Evolutionary conservation across 2,329 filamentous ascomycete genomes (phyloP).

Genomic region (Fusarium setosum): DNA sequence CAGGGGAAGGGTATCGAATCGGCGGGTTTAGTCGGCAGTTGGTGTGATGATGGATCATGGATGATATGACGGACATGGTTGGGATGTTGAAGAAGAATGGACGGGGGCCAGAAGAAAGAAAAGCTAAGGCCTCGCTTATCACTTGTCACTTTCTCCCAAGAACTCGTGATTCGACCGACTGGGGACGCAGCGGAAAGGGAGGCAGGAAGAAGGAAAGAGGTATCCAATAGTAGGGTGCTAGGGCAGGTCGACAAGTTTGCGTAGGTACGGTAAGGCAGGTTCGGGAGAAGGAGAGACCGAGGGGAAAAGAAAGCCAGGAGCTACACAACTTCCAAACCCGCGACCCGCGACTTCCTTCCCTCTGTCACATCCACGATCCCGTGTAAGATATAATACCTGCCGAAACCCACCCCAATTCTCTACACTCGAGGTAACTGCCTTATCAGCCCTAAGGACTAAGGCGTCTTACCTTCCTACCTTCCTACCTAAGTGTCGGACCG

Average conservation of each 20-base stretch:
- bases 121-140: constrained; percentile 26
- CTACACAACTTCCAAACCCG: constrained; percentile 3
- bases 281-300: constrained; percentile 14
- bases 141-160: constrained; percentile 29
- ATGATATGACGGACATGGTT: constrained; percentile 21
- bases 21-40: constrained; percentile 29
- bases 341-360: constrained; percentile 16
- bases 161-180: constrained; percentile 14
- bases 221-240: constrained; percentile 8
- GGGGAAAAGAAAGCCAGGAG: constrained; percentile 10
- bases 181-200: constrained; percentile 13
- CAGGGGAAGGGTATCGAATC: constrained; percentile 37
- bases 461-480: background rate
- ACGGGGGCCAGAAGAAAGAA: constrained; percentile 2
- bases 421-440: background rate
- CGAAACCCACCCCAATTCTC: constrained; percentile 1
- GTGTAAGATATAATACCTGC: constrained; percentile 24
- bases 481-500: background rate
- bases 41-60: constrained; percentile 1
- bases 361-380: constrained; percentile 8
- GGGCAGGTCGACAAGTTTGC: background rate
- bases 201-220: constrained; percentile 18
- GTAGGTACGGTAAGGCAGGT: background rate
- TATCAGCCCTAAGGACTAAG: background rate
- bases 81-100: constrained; percentile 22